Conservation (phyloP, 1,139 yeast genomes). For the Candida pseudoviswanathii region DNA sequence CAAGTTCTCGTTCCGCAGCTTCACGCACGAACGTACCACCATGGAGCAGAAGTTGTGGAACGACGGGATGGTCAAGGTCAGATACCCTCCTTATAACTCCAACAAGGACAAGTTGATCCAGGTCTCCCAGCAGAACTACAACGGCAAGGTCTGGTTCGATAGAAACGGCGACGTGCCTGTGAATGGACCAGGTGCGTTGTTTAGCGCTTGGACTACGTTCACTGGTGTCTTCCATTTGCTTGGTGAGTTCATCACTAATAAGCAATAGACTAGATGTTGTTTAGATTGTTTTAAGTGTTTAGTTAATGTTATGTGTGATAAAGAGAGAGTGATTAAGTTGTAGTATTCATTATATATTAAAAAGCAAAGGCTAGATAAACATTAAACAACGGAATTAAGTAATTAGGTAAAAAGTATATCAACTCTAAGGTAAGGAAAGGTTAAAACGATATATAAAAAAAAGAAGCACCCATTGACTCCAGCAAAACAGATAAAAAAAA, state of each 20-base stretch:
- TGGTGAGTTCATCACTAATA: conserved; percentile 11
- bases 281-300: not conserved
- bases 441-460: no score
- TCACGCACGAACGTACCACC: conserved; percentile 75
- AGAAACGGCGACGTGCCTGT: conserved; percentile 37
- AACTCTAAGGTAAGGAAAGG: no score
- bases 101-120: conserved; percentile 34
- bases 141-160: conserved; percentile 39
- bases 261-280: not conserved
- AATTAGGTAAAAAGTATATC: no score
- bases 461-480: no score
- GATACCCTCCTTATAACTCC: conserved; percentile 69
- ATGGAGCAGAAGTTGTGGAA: conserved; percentile 69
- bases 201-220: conserved; percentile 35
- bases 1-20: conserved; percentile 64
- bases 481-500: not conserved
- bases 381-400: no score
- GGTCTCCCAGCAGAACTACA: conserved; percentile 28
- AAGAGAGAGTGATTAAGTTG: not conserved
- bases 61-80: conserved; percentile 55
- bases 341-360: not conserved
- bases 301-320: no score
- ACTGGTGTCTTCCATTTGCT: conserved; percentile 33
- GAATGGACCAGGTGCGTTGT: conserved; percentile 38
- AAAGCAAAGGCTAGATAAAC: no score